Base-by-base conservation (phyloP, 305 asterid species). In the Withania somnifera region DNA sequence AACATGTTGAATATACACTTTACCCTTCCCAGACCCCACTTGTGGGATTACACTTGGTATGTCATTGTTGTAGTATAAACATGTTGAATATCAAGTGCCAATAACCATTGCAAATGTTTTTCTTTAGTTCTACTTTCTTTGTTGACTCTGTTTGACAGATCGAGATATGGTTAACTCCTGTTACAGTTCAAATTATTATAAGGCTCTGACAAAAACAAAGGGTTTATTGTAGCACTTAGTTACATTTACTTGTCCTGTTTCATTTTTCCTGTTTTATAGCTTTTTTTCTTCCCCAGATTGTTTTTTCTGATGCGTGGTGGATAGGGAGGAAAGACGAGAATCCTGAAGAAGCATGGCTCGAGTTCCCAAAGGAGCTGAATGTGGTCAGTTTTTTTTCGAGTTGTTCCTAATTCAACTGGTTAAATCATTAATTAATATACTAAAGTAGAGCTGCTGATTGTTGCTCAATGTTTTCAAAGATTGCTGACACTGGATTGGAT, bases 291-390 rank as follows among this genome's bases (percentile, higher is more conserved):
- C 82, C 84, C 83, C 89, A 95, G 98, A 85, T 93, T 84, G 97
- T 92, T 54, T 95, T 95, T 88, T 92, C 98, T 58, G 97, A 95
- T 86, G 97, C 97, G 54, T 95, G 98, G 98, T 93, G 98, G 98
- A 90, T 95, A 50, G 98, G 98, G 81, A 90, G 80, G 83, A 92
- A 93, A 85, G 97, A 91, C 45, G 94, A 93, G 84, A 95, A 94
- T 90, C 98, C 98, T 38, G 94, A 90, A 81, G 98, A 95, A 88
- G 82, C 87, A 80, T 89, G 83, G 36, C 96, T 93, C 83, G 88
- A 86, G 84, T 95, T 90, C 85, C 98, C 97, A 6, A 81, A 89
- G 86, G 96, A 92, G 88, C 81, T 93, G 89, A 86, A 83, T 85
- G 68, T 84, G 93, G 98, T 94, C 79, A 83, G 91, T 83, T 73